Evolutionary conservation across 2,329 filamentous ascomycete species (phyloP), one percentile per base, ranked within the genome.

Genomic region (Mycosphaerelloides madeirae): DNA sequence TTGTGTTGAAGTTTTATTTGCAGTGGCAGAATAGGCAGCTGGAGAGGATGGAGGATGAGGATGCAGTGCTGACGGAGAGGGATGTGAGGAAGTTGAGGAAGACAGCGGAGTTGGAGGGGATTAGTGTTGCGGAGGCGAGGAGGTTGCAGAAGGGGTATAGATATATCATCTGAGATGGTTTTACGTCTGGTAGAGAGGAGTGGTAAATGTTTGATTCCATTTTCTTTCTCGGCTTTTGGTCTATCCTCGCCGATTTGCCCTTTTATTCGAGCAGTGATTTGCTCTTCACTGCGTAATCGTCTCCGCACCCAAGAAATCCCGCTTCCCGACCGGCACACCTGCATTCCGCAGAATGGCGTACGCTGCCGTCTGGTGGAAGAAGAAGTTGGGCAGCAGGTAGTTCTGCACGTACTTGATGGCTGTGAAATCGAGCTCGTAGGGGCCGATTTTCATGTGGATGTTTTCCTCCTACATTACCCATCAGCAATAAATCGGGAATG

Each of bases 311-410:
- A 80, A 53, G 59, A 68, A 85, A 56, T 83, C 77, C 41, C 49
- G 31, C 71, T 85, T 85, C 28, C 79, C 80, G 14, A 86, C n/a
- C 0, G 69, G 66, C 19, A 83, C 77, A 1, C 81, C 82, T 64
- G 79, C 73, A 57, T 71, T 74, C 48, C 82, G 70, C 59, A 85
- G 57, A 43, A 85, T 78, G 16, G 64, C 69, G 65, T 85, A 85
- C 8, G 77, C 70, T 11, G 72, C 80, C 3, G 64, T 71, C 12
- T 78, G 52, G 59, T 85, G 83, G 65, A 85, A 86, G 67, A 72
- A 83, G 54, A 83, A 59, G 57, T 84, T 83, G 16, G 81, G 80
- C 33, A 80, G 43, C 3, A 65, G 70, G 60, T 73, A 79, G 3
- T 65, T 64, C 31, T 64, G 57, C 16, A 77, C 57, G 57, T 78